Conservation (phyloP, 75 land plant genomes). For the Chamaecyparis obtusa region DNA sequence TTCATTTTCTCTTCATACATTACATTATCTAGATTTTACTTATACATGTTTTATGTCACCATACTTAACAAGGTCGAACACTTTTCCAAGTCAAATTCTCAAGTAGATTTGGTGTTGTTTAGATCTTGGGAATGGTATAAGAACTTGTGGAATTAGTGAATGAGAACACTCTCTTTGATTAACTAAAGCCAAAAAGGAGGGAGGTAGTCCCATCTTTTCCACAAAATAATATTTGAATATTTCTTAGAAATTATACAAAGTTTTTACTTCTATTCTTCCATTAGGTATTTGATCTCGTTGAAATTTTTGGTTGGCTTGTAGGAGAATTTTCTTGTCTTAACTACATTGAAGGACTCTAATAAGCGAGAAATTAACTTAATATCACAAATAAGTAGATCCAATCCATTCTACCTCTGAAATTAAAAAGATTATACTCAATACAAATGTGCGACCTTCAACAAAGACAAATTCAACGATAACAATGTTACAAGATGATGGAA, state of each 20-base stretch:
- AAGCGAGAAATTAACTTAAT: neutral
- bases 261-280: neutral
- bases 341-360: neutral
- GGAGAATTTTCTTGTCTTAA: neutral
- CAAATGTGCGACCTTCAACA: neutral
- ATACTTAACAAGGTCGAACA: no score
- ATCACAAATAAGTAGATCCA: neutral
- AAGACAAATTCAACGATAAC: neutral
- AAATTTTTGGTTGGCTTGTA: neutral
- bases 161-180: no score
- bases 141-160: neutral
- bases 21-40: no score
- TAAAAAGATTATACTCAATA: neutral
- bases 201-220: constrained; percentile 1
- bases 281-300: no score
- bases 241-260: neutral
- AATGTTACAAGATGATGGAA: neutral
- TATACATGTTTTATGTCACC: no score
- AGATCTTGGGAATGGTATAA: neutral
- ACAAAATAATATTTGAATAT: neutral
- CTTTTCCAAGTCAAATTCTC: no score
- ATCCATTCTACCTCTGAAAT: neutral
- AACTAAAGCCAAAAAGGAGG: no score
- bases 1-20: no score
- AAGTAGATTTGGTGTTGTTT: no score